phyloP scores from a whole-genome alignment of 2,329 filamentous ascomycete species.

The Colletotrichum cuscutae region DNA sequence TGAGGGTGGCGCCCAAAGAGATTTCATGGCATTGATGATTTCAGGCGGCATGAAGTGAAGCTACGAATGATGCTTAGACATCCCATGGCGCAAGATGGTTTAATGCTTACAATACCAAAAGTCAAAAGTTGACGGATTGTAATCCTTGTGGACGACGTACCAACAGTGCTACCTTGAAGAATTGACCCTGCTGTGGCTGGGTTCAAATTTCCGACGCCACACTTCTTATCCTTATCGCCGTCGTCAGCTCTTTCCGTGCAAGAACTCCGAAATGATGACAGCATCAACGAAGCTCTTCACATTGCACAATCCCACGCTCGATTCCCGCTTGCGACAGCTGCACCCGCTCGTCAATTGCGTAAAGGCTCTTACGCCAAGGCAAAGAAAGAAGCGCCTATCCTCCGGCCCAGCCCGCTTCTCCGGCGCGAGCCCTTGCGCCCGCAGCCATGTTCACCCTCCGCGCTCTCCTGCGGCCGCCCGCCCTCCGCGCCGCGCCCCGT shows the following conservation, averaged over 20 bases:
- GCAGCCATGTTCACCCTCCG: conserved; percentile 38
- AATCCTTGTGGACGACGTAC: not conserved
- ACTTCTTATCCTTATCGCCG: conserved; percentile 29
- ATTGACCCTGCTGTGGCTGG: conserved; percentile 2
- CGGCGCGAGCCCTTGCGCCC: conserved; percentile 6
- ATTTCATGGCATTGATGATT: not conserved
- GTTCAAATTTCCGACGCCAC: not conserved
- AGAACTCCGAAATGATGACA: conserved; percentile 15
- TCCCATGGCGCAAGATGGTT: not conserved
- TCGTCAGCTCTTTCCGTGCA: not conserved
- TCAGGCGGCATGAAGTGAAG: not conserved
- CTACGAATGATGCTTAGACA: not conserved
- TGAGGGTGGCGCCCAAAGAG: not conserved
- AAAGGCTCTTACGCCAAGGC: not conserved
- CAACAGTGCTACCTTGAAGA: not conserved
- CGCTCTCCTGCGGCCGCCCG: conserved; percentile 32
- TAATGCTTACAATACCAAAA: not conserved
- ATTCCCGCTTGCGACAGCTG: not conserved
- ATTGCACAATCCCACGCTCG: not conserved
- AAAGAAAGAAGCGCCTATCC: not conserved
- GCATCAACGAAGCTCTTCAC: not conserved
- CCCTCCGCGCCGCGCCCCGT: conserved; percentile 13
- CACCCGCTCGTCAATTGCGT: too few relatives aligned
- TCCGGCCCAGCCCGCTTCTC: not conserved
- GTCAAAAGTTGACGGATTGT: not conserved